Evolutionary conservation across 2,329 filamentous ascomycete species (phyloP).

Genomic region (Albifimbria verrucaria): DNA sequence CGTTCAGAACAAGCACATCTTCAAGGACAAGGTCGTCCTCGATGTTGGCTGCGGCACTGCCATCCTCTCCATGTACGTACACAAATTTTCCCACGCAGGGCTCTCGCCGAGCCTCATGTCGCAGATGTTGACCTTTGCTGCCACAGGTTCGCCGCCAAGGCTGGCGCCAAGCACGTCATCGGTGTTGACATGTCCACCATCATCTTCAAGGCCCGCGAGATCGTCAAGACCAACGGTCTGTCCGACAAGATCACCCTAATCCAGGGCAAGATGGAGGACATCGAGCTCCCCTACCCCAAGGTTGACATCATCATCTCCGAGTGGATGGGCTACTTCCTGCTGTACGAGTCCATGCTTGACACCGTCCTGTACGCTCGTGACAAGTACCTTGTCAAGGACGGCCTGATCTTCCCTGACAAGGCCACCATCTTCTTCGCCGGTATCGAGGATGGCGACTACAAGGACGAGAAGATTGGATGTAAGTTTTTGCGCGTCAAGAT

Average conservation of each 20-base stretch:
- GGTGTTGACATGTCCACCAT: conserved; percentile 99
- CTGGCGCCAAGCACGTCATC: conserved; percentile 96
- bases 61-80: conserved; percentile 91
- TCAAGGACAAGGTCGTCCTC: conserved; percentile 80
- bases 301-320: conserved; percentile 99
- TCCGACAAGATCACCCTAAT: conserved; percentile 94
- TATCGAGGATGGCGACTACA: conserved; percentile 99
- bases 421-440: conserved; percentile 95
- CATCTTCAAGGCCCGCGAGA: conserved; percentile 96
- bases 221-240: conserved; percentile 89
- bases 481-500: conserved; percentile 37
- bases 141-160: conserved; percentile 88
- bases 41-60: conserved; percentile 97
- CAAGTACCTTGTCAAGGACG: conserved; percentile 80
- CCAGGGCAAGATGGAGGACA: conserved; percentile 99
- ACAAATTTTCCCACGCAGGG: no score
- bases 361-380: conserved; percentile 96
- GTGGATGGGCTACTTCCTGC: conserved; percentile 99
- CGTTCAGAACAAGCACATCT: conserved; percentile 92
- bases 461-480: conserved; percentile 99
- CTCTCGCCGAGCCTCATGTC: not conserved
- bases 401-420: conserved; percentile 98
- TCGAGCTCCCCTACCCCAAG: conserved; percentile 86
- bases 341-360: conserved; percentile 99
- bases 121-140: not conserved